These are phyloP conservation scores for Malus hybrid DNA, from an alignment of 331 rosid genomes.

Conservation along the genomic window DNA sequence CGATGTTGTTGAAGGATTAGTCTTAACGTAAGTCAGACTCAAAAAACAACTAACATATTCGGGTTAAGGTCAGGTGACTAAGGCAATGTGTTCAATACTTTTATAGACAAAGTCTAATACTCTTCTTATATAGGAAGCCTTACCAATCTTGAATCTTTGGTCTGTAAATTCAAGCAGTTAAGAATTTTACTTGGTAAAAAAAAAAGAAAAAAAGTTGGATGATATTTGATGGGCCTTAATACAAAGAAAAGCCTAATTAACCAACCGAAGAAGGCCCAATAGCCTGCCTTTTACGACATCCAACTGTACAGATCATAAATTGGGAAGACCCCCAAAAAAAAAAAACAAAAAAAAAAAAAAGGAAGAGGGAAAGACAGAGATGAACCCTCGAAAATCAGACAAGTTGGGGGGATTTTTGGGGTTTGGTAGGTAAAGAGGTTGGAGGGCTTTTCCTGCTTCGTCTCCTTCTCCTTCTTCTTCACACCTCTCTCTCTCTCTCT, in stretches of 20 bases:
- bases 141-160: too few relatives aligned
- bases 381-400: too few relatives aligned
- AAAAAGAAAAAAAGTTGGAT: too few relatives aligned
- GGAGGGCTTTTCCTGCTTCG: neutral
- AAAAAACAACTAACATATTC: fast-evolving
- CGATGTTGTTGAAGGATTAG: neutral
- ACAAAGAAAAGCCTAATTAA: neutral
- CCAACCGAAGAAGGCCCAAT: too few relatives aligned
- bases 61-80: neutral
- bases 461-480: neutral
- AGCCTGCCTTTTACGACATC: too few relatives aligned
- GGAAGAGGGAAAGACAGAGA: neutral
- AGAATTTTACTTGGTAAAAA: too few relatives aligned
- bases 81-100: neutral
- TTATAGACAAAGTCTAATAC: too few relatives aligned
- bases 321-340: neutral
- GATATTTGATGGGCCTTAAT: neutral
- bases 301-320: neutral
- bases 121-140: too few relatives aligned
- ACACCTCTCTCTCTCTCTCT: neutral
- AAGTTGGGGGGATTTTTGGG: slow-evolving; percentile 1
- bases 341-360: too few relatives aligned
- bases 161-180: neutral
- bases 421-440: neutral
- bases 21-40: too few relatives aligned